Evolutionary conservation across 352 stramenopile species (phyloP).

Genomic region (Pythium angustatum): DNA sequence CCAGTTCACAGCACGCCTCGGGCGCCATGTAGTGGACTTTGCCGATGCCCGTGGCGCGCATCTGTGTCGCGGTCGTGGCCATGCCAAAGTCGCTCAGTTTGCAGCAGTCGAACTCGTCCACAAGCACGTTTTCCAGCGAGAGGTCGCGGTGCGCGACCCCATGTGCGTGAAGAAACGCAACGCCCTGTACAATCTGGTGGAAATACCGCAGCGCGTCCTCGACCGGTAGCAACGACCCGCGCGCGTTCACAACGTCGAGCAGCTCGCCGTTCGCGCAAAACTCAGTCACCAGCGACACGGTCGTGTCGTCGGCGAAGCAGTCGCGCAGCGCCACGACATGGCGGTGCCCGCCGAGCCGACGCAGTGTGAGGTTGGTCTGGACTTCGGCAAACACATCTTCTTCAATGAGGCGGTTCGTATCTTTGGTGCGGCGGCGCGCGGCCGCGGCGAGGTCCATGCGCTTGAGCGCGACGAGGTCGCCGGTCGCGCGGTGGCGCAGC

Average conservation of each 20-base stretch:
- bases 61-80: slow-evolving; percentile 35
- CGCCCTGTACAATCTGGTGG: slow-evolving; percentile 55
- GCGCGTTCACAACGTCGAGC: slow-evolving; percentile 67
- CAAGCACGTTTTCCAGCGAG: slow-evolving; percentile 82
- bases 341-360: slow-evolving; percentile 58
- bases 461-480: slow-evolving; percentile 75
- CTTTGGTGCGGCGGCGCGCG: slow-evolving; percentile 48
- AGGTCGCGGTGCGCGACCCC: slow-evolving; percentile 82
- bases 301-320: slow-evolving; percentile 61
- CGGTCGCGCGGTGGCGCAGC: slow-evolving; percentile 49
- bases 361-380: slow-evolving; percentile 64
- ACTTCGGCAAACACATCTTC: slow-evolving; percentile 76
- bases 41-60: slow-evolving; percentile 47
- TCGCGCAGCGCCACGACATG: slow-evolving; percentile 70
- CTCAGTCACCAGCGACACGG: slow-evolving; percentile 68
- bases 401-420: slow-evolving; percentile 48
- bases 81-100: slow-evolving; percentile 85
- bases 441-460: slow-evolving; percentile 69
- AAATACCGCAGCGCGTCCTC: slow-evolving; percentile 58
- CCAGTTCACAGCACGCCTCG: slow-evolving; percentile 46
- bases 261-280: slow-evolving; percentile 73
- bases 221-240: slow-evolving; percentile 34
- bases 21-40: slow-evolving; percentile 85
- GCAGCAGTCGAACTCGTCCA: slow-evolving; percentile 64
- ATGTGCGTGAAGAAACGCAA: slow-evolving; percentile 73